Conservation (phyloP, 2,329 filamentous ascomycete genomes). For the Talaromyces sp. region DNA sequence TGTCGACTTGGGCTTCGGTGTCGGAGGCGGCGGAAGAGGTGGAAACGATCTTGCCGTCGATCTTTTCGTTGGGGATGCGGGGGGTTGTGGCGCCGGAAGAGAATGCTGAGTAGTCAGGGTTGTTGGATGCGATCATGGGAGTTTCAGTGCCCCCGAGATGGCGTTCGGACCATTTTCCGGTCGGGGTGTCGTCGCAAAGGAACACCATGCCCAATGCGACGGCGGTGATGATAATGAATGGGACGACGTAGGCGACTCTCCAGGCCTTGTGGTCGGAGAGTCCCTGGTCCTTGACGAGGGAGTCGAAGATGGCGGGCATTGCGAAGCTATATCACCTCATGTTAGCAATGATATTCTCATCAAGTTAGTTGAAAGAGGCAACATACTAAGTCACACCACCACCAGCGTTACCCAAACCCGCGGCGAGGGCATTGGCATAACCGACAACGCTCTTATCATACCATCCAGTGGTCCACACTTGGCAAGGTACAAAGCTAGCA, state of each 20-base stretch:
- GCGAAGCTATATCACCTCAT: slow-evolving; percentile 58
- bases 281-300: slow-evolving; percentile 59
- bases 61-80: slow-evolving; percentile 27
- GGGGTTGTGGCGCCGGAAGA: slow-evolving; percentile 26
- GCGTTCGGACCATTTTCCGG: slow-evolving; percentile 76
- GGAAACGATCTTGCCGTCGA: slow-evolving; percentile 25
- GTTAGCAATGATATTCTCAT: neutral
- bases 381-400: slow-evolving; percentile 77
- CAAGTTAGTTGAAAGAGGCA: neutral
- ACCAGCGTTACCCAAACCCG: slow-evolving; percentile 81
- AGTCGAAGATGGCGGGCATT: slow-evolving; percentile 87
- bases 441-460: slow-evolving; percentile 92
- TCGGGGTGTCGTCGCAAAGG: slow-evolving; percentile 77
- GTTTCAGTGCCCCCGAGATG: slow-evolving; percentile 53
- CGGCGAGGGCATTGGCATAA: slow-evolving; percentile 80
- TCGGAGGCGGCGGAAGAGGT: slow-evolving; percentile 16
- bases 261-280: slow-evolving; percentile 69
- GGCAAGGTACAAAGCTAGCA: slow-evolving; percentile 58
- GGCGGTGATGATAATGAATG: slow-evolving; percentile 70
- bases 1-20: slow-evolving; percentile 44
- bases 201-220: slow-evolving; percentile 69
- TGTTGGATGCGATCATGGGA: slow-evolving; percentile 23
- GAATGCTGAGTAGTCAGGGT: neutral
- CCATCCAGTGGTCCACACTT: slow-evolving; percentile 90
- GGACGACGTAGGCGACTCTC: slow-evolving; percentile 81